Conservation (phyloP, 371 early-diverging fungal species). For the Syncephalastrum monosporum region DNA sequence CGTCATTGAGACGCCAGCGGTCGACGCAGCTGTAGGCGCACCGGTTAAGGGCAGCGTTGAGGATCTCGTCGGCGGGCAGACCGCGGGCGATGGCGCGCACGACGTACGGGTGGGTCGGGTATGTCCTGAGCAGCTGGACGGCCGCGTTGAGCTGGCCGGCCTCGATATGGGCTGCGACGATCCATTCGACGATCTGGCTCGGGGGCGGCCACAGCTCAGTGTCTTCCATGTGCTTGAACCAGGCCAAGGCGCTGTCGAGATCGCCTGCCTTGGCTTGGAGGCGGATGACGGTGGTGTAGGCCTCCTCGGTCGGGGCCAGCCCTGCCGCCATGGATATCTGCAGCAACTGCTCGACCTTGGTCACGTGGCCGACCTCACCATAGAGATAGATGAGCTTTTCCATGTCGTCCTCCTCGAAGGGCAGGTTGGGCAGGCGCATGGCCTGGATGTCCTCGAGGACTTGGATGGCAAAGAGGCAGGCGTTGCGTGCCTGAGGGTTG, state of each 20-base stretch:
- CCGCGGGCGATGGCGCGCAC: slow-evolving; percentile 1
- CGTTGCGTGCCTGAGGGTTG: background rate
- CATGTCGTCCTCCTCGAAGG: slow-evolving; percentile 4
- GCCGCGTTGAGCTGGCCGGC: slow-evolving; percentile 17
- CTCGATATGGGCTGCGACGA: slow-evolving; percentile 18
- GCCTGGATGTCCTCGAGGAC: slow-evolving; percentile 14
- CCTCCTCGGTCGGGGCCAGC: slow-evolving; percentile 11
- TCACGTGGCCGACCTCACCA: slow-evolving; percentile 11
- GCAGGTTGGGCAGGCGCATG: background rate
- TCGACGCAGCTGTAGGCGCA: slow-evolving; percentile 20
- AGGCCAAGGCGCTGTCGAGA: slow-evolving; percentile 16
- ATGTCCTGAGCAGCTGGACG: slow-evolving; percentile 5
- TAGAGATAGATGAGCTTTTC: slow-evolving; percentile 12
- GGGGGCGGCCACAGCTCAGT: slow-evolving; percentile 6
- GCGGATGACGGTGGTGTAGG: slow-evolving; percentile 28
- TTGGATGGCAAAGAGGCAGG: slow-evolving; percentile 3
- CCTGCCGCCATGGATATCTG: slow-evolving; percentile 7
- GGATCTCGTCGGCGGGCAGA: slow-evolving; percentile 8
- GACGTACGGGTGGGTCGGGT: slow-evolving; percentile 6
- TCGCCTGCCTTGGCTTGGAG: slow-evolving; percentile 18
- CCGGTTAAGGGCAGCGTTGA: slow-evolving; percentile 18
- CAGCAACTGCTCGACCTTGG: slow-evolving; percentile 18
- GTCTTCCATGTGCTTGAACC: slow-evolving; percentile 19
- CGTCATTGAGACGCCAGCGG: slow-evolving; percentile 21
- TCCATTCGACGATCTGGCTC: slow-evolving; percentile 9